Percentiles rank a stretch among this genome's conserved stretches.
Conservation (phyloP, 1,284 basidiomycete species). For the Microbotryum intermedium region DNA sequence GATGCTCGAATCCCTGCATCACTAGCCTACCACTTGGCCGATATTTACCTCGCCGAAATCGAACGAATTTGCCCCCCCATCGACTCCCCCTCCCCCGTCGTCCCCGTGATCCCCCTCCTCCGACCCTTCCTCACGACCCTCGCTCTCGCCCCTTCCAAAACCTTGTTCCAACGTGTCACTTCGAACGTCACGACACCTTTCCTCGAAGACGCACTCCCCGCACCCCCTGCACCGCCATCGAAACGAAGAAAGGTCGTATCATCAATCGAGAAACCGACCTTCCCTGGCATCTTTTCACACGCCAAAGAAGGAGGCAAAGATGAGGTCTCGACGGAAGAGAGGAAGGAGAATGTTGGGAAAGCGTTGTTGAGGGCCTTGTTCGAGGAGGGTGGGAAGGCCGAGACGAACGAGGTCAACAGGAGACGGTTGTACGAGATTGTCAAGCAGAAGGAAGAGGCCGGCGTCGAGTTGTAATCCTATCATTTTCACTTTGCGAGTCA, state of each 20-base stretch:
- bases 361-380: constrained; percentile 60
- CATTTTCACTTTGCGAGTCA: neutral
- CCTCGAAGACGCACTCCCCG: constrained; percentile 45
- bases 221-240: constrained; percentile 33
- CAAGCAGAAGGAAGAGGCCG: constrained; percentile 47
- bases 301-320: constrained; percentile 42
- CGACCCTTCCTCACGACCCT: constrained; percentile 60
- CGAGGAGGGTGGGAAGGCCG: constrained; percentile 61
- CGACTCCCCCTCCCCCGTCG: constrained; percentile 33
- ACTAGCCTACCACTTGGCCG: constrained; percentile 73
- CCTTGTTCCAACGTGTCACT: constrained; percentile 61
- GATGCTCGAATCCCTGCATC: constrained; percentile 68
- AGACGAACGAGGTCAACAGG: constrained; percentile 67
- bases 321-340: constrained; percentile 38
- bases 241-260: constrained; percentile 45
- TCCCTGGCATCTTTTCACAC: constrained; percentile 42
- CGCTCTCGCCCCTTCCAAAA: constrained; percentile 54
- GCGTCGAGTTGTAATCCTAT: constrained; percentile 31
- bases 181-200: constrained; percentile 58
- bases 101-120: constrained; percentile 54
- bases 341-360: constrained; percentile 45
- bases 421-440: constrained; percentile 74
- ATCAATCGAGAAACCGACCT: constrained; percentile 41
- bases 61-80: constrained; percentile 54
- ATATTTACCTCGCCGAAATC: constrained; percentile 85